Conservation (phyloP, 306 rosid genomes). For the Rubus parviflorus region DNA sequence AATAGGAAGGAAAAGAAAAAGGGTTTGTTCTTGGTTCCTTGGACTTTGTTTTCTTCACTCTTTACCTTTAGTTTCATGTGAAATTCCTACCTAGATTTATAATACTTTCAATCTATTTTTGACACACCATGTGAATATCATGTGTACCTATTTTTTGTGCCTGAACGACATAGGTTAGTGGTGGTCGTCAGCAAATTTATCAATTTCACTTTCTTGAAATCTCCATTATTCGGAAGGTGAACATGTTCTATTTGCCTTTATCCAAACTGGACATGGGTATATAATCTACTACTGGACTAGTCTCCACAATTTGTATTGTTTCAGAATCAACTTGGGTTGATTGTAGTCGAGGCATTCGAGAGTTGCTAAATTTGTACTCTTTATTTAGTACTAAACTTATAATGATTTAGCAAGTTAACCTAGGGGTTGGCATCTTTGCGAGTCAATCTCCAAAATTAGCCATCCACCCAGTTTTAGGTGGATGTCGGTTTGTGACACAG, state of each 20-base stretch:
- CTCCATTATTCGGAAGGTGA: background rate
- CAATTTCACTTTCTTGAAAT: background rate
- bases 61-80: background rate
- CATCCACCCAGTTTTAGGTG: too few relatives aligned
- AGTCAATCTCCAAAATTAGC: too few relatives aligned
- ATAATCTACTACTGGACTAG: background rate
- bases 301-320: background rate
- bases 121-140: background rate
- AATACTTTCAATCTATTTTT: background rate
- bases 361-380: too few relatives aligned
- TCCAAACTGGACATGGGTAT: background rate
- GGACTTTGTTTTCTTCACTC: background rate
- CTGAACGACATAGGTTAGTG: too few relatives aligned
- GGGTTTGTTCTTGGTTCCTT: background rate
- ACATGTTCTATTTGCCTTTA: background rate
- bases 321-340: too few relatives aligned
- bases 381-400: too few relatives aligned
- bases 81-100: too few relatives aligned
- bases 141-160: background rate
- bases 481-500: too few relatives aligned
- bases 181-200: background rate
- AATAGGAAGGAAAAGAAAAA: conserved; percentile 10
- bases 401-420: too few relatives aligned
- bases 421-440: too few relatives aligned
- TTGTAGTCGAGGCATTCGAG: too few relatives aligned